Evolutionary conservation across 129 eudicot species (phyloP).

Genomic region (Helichrysum umbraculigerum): DNA sequence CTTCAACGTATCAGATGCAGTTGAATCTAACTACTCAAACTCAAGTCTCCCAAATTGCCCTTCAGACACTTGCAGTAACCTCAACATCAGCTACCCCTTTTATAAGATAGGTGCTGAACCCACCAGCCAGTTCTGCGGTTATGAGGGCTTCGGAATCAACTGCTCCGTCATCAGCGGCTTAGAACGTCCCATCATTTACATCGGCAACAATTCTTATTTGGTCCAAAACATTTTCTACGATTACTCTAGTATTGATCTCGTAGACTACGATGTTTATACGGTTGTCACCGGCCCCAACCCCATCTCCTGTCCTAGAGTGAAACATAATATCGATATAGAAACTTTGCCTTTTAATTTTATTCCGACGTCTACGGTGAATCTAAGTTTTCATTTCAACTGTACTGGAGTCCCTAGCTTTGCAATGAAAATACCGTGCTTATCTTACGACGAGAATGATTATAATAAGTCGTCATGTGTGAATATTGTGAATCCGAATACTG

Average conservation of each 20-base stretch:
- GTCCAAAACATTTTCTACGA: not conserved
- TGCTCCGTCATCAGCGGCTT: not conserved
- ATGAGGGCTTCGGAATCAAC: constrained; percentile 32
- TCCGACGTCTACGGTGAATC: not conserved
- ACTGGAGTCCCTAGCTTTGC: not conserved
- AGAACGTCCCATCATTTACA: not conserved
- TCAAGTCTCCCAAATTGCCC: constrained; percentile 5
- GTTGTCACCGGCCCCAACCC: too few relatives aligned
- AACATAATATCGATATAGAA: constrained; percentile 14
- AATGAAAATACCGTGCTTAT: not conserved
- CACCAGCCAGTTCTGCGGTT: constrained; percentile 30
- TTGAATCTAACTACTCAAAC: too few relatives aligned
- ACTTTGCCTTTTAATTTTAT: constrained; percentile 16
- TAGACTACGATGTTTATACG: constrained; percentile 9
- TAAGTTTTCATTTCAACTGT: constrained; percentile 42
- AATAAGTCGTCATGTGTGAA: constrained; percentile 18
- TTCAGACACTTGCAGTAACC: not conserved
- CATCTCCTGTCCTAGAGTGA: constrained; percentile 27
- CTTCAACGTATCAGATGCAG: too few relatives aligned
- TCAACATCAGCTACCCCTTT: constrained; percentile 32
- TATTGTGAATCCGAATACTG: not conserved
- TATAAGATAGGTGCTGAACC: not conserved
- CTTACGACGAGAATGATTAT: too few relatives aligned
- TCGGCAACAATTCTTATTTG: not conserved
- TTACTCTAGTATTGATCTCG: not conserved